Evolutionary conservation across 371 early-diverging fungal species (phyloP).

Genomic region (Mucor racemosus): DNA sequence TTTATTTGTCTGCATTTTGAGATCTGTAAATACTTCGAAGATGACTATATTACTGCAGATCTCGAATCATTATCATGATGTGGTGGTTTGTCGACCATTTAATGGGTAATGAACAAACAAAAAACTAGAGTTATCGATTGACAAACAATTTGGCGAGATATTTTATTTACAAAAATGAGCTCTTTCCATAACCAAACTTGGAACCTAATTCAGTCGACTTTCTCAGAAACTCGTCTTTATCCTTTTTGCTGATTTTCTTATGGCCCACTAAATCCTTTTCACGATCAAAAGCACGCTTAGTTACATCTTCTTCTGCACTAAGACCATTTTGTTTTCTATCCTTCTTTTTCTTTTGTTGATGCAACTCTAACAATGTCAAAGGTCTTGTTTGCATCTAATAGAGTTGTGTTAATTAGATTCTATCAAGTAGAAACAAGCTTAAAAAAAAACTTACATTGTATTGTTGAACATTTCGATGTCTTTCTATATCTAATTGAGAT

Average conservation of each 20-base stretch:
- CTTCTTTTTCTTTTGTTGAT: slow-evolving; percentile 34
- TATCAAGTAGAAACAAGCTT: too few species aligned
- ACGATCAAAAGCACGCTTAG: slow-evolving; percentile 58
- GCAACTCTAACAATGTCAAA: slow-evolving; percentile 57
- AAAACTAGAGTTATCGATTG: too few species aligned
- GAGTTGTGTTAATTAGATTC: neutral
- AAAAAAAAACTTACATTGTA: slow-evolving; percentile 36
- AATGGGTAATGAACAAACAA: too few species aligned
- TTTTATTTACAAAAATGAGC: slow-evolving; percentile 46
- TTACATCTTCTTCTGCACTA: slow-evolving; percentile 45
- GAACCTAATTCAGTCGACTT: slow-evolving; percentile 46
- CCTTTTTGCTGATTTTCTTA: slow-evolving; percentile 48
- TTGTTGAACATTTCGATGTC: slow-evolving; percentile 23
- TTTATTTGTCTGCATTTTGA: too few species aligned
- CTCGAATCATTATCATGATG: too few species aligned
- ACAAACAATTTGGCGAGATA: too few species aligned
- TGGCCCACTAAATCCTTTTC: slow-evolving; percentile 59
- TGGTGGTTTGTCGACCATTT: too few species aligned
- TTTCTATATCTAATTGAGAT: slow-evolving; percentile 23
- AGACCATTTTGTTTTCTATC: slow-evolving; percentile 23
- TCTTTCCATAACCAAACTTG: slow-evolving; percentile 55
- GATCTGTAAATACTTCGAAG: too few species aligned
- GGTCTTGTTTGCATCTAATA: slow-evolving; percentile 44
- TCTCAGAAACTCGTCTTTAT: slow-evolving; percentile 54
- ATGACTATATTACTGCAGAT: too few species aligned